Evolutionary conservation across 2,329 filamentous ascomycete species (phyloP).

Genomic region (Capronia americana): DNA sequence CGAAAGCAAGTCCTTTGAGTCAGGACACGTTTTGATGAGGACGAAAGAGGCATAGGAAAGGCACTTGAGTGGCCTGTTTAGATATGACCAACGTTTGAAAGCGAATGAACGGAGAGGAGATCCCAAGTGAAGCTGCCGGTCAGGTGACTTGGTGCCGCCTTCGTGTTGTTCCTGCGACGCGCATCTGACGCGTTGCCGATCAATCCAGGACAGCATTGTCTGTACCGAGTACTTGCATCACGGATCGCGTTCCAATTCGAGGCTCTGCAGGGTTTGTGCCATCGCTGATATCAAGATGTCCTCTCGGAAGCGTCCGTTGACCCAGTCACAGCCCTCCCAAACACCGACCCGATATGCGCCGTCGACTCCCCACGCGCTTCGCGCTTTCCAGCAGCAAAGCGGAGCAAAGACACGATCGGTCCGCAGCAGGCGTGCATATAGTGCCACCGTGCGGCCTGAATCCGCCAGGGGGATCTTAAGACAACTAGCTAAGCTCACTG

Average conservation of each 20-base stretch:
- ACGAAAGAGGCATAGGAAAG: not conserved
- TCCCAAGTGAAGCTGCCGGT: not conserved
- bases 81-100: not conserved
- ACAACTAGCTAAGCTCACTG: slow-evolving; percentile 61
- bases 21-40: not conserved
- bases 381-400: slow-evolving; percentile 59
- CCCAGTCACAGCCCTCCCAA: slow-evolving; percentile 26
- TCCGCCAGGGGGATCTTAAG: slow-evolving; percentile 62
- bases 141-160: slow-evolving; percentile 5
- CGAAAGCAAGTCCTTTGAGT: not conserved
- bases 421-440: slow-evolving; percentile 24
- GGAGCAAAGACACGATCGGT: slow-evolving; percentile 37
- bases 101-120: not conserved
- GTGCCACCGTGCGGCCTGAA: slow-evolving; percentile 53
- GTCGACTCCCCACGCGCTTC: slow-evolving; percentile 62
- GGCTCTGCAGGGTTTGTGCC: not conserved
- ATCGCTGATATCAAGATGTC: slow-evolving; percentile 31
- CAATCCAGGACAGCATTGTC: not conserved
- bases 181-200: not conserved
- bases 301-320: slow-evolving; percentile 28
- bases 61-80: not conserved
- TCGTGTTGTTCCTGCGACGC: slow-evolving; percentile 9
- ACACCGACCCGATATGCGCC: slow-evolving; percentile 51
- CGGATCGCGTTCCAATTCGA: not conserved
- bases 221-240: not conserved